Percentiles rank a stretch among this genome's conserved stretches.
Conservation (phyloP, 78 protist genomes). For the Planoprotostelium fungivorum region DNA sequence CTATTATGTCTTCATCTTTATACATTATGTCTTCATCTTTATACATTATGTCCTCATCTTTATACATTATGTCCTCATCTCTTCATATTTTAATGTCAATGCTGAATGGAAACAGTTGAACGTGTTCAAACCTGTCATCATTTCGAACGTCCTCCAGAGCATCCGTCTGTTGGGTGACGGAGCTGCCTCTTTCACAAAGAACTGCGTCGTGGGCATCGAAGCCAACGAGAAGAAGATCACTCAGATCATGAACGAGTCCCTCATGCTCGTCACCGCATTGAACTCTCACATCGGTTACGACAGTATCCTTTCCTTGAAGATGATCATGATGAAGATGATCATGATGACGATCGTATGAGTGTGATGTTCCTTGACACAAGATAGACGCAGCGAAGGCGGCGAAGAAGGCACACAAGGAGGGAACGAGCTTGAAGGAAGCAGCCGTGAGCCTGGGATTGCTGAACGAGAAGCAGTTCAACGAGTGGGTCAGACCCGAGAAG, state of each 20-base stretch:
- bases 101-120: too few relatives aligned
- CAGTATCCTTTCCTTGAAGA: too few relatives aligned
- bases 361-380: background rate
- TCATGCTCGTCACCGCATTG: constrained; percentile 96
- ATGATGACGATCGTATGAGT: background rate
- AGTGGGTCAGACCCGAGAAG: constrained; percentile 67
- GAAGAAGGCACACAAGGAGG: constrained; percentile 70
- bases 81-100: too few relatives aligned
- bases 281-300: constrained; percentile 96
- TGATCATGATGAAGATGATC: too few relatives aligned
- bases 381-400: constrained; percentile 73
- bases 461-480: constrained; percentile 76
- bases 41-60: too few relatives aligned
- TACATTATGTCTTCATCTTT: too few relatives aligned
- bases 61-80: too few relatives aligned
- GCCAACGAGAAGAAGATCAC: constrained; percentile 73
- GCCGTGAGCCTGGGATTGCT: constrained; percentile 69
- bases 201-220: constrained; percentile 84
- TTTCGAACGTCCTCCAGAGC: constrained; percentile 71
- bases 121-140: constrained; percentile 92
- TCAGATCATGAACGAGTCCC: constrained; percentile 49
- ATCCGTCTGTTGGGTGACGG: constrained; percentile 79
- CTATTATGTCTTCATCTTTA: too few relatives aligned
- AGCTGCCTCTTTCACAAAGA: constrained; percentile 55
- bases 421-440: constrained; percentile 78